Base-by-base conservation (phyloP, 1,284 basidiomycete genomes). In the Pseudozyma pruni region DNA sequence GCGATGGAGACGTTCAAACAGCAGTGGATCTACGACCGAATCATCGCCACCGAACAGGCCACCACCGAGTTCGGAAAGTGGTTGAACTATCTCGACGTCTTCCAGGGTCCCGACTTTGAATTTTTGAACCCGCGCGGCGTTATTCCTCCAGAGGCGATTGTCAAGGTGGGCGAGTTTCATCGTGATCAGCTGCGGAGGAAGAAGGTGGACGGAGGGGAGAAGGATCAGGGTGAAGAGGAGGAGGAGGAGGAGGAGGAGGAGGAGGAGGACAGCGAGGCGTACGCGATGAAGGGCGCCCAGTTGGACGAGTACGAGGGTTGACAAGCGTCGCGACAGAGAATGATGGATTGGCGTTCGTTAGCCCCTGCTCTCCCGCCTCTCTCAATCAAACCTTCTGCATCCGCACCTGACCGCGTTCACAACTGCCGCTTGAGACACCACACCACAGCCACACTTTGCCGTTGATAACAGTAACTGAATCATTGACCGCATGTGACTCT, bases 21-120 rank as follows among this genome's bases (percentile, higher is more conserved):
- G 54, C 48, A 31, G 11, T 75, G 54, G 50, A 78, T 82, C 53
- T 82, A 82, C 59, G 70, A 81, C 27, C 61, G 75, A n/a, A 81
- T 81, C 52, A 64, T 72, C 33, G 84, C 86, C 61, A 89, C 91
- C 32, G 95, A 98, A 84, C 89, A 92, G 59, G 87, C 87, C 33
- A 86, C 88, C 69, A 89, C 89, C 60, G 85, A 93, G 23, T 79
- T 77, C 27, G 74, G 80, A 8, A 80, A 83, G 43, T 84, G 83
- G 83, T 67, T 85, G 41, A 83, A 83, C 55, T 81, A 82, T 39
- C 71, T 76, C 23, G 72, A 74, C 31, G 61, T 71, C 34, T 77
- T 78, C 56, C 58, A 69, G 32, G 72, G 76, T 4, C 72, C 66
- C 0, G 80, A 81, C 51, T 82, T 82, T 39, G 75, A 79, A 27